Evolutionary conservation across 2,329 filamentous ascomycete genomes (phyloP).

Genomic region (Xylariaceae sp.): DNA sequence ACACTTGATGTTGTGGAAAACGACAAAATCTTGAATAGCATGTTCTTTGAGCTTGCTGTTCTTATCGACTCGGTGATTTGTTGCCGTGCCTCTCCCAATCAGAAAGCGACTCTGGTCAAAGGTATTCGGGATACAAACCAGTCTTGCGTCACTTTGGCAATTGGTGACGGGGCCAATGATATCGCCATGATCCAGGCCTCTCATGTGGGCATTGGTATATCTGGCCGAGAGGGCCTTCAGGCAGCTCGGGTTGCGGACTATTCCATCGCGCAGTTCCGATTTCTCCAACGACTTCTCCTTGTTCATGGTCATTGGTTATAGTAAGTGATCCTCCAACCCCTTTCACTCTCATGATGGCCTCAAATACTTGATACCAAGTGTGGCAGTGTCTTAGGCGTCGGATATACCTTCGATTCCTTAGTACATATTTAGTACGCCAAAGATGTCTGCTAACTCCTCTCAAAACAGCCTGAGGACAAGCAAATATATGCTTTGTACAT

Average conservation of each 20-base stretch:
- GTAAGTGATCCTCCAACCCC: constrained; percentile 10
- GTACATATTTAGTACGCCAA: no score
- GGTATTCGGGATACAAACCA: constrained; percentile 77
- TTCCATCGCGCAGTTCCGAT: constrained; percentile 89
- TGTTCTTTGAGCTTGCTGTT: constrained; percentile 82
- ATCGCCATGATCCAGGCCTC: constrained; percentile 90
- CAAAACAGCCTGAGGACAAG: constrained; percentile 68
- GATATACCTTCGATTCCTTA: no score
- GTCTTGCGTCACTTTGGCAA: constrained; percentile 84
- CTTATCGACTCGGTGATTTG: constrained; percentile 89
- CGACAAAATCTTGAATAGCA: constrained; percentile 53
- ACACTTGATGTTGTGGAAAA: constrained; percentile 76
- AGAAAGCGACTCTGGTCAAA: constrained; percentile 86
- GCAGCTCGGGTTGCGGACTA: constrained; percentile 91
- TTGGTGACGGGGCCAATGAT: constrained; percentile 93
- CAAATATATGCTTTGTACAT: constrained; percentile 88
- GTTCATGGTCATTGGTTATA: constrained; percentile 96
- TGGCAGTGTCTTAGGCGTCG: no score
- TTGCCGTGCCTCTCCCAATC: constrained; percentile 86
- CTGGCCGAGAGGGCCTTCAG: constrained; percentile 89
- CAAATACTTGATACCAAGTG: background rate
- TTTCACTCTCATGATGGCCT: background rate
- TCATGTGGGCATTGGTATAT: constrained; percentile 90
- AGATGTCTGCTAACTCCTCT: constrained; percentile 1
- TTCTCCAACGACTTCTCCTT: constrained; percentile 79